A percentile compares a stretch with the other conserved stretches of the same genome.
Evolutionary conservation across 495 filamentous ascomycete genomes (phyloP).

Genomic region (Cercophora sp.): DNA sequence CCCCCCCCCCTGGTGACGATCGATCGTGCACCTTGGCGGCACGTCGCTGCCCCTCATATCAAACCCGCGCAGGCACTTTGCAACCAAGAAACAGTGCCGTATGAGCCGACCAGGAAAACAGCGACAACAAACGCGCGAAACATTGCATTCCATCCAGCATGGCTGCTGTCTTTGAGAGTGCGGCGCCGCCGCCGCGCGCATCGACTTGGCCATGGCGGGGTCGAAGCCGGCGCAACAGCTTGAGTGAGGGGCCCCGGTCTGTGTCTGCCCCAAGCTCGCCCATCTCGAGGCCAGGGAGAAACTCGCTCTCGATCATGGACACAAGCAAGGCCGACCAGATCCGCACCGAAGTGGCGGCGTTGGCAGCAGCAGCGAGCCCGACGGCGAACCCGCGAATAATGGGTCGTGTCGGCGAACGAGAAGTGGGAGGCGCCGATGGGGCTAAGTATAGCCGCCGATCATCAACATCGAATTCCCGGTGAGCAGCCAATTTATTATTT

Average conservation of each 20-base stretch:
- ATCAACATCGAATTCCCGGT: no score
- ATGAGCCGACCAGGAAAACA: no score
- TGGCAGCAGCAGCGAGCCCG: constrained; percentile 2
- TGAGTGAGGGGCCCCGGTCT: not conserved
- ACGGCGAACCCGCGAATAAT: not conserved
- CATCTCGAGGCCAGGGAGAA: constrained; percentile 2
- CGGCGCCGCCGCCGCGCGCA: not conserved
- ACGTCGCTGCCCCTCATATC: no score
- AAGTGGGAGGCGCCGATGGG: not conserved
- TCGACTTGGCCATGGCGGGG: constrained; percentile 11
- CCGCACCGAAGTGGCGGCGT: not conserved
- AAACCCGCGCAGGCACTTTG: no score
- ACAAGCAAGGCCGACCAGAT: constrained; percentile 8
- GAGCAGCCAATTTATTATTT: constrained; percentile 10
- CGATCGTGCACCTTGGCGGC: no score
- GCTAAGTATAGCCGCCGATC: constrained; percentile 15
- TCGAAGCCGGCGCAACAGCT: constrained; percentile 1
- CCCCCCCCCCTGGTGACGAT: no score
- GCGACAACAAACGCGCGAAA: no score
- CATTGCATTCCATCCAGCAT: not conserved
- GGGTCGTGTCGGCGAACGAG: not conserved
- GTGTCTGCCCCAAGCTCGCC: not conserved
- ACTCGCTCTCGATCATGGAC: constrained; percentile 15
- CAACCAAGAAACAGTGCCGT: no score
- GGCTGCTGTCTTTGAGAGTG: not conserved